A percentile compares a stretch with the other conserved stretches of the same genome.
These are phyloP conservation scores for Fomes fomentarius DNA, from an alignment of 1,284 basidiomycete genomes.

Conservation along the genomic window DNA sequence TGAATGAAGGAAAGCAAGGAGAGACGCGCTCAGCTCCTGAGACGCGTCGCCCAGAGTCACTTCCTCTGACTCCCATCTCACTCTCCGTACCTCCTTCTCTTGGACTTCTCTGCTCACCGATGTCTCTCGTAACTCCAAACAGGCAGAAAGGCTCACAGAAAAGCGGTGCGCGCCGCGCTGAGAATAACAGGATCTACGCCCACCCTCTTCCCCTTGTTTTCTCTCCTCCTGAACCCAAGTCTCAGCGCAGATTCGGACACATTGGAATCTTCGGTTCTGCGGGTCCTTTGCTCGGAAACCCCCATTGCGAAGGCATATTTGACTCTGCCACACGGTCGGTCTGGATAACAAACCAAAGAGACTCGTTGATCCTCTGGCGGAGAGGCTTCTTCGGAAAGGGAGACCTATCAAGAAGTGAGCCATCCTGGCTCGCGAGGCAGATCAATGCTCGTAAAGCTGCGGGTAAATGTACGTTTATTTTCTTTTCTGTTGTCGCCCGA, in stretches of 20 bases:
- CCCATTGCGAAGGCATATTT: slow-evolving; percentile 70
- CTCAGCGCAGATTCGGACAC: slow-evolving; percentile 34
- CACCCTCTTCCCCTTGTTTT: slow-evolving; percentile 67
- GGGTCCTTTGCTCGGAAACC: slow-evolving; percentile 52
- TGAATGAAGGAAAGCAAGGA: background rate
- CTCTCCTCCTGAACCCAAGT: slow-evolving; percentile 42
- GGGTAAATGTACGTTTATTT: slow-evolving; percentile 53
- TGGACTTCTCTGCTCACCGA: slow-evolving; percentile 19
- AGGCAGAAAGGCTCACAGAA: slow-evolving; percentile 44
- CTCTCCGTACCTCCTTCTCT: background rate
- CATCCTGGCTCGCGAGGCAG: slow-evolving; percentile 85
- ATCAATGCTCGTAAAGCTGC: slow-evolving; percentile 61
- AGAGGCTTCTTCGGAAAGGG: slow-evolving; percentile 98
- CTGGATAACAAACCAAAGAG: slow-evolving; percentile 69
- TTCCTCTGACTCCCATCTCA: slow-evolving; percentile 4
- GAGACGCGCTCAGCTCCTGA: background rate
- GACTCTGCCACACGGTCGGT: slow-evolving; percentile 79
- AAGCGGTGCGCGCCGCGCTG: slow-evolving; percentile 53
- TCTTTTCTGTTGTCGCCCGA: background rate
- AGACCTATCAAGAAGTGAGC: slow-evolving; percentile 90
- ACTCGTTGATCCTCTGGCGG: slow-evolving; percentile 80
- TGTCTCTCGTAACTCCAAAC: slow-evolving; percentile 52
- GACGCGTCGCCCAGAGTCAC: slow-evolving; percentile 12
- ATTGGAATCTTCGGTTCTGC: slow-evolving; percentile 59
- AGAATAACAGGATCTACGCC: slow-evolving; percentile 69